Evolutionary conservation across 2,329 filamentous ascomycete species (phyloP).

Genomic region (Podosphaera xanthii): DNA sequence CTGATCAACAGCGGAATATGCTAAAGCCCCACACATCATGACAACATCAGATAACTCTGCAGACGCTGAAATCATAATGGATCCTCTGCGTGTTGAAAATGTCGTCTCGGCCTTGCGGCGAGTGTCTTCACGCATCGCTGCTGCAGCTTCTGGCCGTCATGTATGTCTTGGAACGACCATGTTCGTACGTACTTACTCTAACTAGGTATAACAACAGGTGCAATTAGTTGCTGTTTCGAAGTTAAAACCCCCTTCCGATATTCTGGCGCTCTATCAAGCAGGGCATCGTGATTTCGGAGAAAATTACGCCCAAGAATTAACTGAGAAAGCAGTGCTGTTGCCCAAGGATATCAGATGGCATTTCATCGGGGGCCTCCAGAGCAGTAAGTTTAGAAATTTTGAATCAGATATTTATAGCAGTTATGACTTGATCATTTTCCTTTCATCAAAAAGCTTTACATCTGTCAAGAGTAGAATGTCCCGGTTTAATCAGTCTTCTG

Average conservation of each 20-base stretch:
- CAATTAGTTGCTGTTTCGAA: conserved; percentile 91
- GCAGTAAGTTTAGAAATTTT: conserved; percentile 22
- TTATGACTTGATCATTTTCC: no score
- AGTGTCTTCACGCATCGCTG: conserved; percentile 33
- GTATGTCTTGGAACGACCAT: conserved; percentile 20
- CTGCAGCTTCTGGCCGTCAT: conserved; percentile 28
- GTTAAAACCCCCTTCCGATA: conserved; percentile 78
- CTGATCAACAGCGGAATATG: no score
- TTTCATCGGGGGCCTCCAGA: conserved; percentile 87
- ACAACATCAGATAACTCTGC: background rate
- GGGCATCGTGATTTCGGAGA: conserved; percentile 71
- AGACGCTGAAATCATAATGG: conserved; percentile 29
- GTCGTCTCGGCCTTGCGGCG: conserved; percentile 38
- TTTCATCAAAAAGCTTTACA: no score
- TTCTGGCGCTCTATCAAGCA: conserved; percentile 54
- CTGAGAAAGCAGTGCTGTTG: conserved; percentile 62
- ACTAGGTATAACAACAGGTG: conserved; percentile 26
- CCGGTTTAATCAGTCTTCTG: no score
- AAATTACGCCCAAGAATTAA: conserved; percentile 83
- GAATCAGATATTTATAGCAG: no score
- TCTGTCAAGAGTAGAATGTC: no score
- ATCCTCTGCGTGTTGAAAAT: conserved; percentile 34
- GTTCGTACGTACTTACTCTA: background rate
- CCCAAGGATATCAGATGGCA: conserved; percentile 70
- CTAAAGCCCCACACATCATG: background rate